Evolutionary conservation across 1,284 basidiomycete genomes (phyloP).

Genomic region (Salmacisia buchloeana): DNA sequence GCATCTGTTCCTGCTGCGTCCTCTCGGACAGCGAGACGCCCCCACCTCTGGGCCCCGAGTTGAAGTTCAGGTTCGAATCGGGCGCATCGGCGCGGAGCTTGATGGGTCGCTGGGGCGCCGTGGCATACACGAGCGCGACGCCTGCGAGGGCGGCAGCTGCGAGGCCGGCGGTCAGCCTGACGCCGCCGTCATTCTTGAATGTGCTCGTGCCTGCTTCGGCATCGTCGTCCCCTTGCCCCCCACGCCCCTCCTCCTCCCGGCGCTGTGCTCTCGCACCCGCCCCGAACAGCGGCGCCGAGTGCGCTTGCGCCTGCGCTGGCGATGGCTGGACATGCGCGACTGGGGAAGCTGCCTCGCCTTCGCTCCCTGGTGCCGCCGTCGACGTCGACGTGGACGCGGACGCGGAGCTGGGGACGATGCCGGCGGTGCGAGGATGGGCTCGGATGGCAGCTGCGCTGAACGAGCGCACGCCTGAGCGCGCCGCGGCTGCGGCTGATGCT

Average conservation of each 20-base stretch:
- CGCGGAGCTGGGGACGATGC: background rate
- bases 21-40: background rate
- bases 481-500: too few species aligned
- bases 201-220: too few species aligned
- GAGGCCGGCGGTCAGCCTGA: background rate
- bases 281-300: too few species aligned
- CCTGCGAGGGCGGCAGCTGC: background rate
- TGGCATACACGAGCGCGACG: background rate
- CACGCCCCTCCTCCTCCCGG: too few species aligned
- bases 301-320: too few species aligned
- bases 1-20: constrained; percentile 42
- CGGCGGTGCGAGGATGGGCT: background rate
- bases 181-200: background rate
- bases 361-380: too few species aligned
- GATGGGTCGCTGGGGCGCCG: background rate
- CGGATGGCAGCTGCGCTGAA: background rate
- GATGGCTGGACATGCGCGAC: too few species aligned
- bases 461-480: background rate
- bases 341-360: too few species aligned
- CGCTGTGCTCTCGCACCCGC: too few species aligned
- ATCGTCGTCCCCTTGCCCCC: too few species aligned
- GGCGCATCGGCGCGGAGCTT: background rate
- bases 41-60: too few species aligned
- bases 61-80: too few species aligned
- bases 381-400: background rate